These are phyloP conservation scores for Litsea cubeba DNA, from an alignment of 164 flowering plant species.

Conservation along the genomic window DNA sequence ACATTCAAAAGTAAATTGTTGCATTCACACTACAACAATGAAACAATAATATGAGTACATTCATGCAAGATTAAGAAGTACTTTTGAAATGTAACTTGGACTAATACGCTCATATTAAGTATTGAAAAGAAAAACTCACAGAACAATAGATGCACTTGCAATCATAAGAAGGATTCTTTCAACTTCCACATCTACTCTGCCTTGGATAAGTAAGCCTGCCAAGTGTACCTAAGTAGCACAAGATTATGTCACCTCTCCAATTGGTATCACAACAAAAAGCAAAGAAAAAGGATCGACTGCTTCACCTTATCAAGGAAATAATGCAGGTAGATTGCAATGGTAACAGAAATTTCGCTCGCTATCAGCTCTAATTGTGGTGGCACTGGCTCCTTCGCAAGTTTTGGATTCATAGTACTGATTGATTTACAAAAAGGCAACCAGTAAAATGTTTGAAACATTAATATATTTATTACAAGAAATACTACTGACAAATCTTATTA, in stretches of 20 bases:
- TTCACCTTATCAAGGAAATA: conserved; percentile 49
- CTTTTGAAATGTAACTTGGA: too few species aligned
- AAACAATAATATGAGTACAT: too few species aligned
- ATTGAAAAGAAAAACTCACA: conserved; percentile 38
- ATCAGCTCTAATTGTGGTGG: conserved; percentile 69
- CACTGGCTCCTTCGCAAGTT: conserved; percentile 70
- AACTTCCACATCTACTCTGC: conserved; percentile 31
- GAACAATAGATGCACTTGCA: conserved; percentile 77
- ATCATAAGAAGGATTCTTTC: conserved; percentile 51
- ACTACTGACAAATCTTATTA: background rate
- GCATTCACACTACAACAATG: too few species aligned
- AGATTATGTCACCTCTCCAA: conserved; percentile 1
- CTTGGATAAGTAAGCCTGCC: conserved; percentile 36
- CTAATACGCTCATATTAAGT: background rate
- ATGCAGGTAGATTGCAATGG: conserved; percentile 55
- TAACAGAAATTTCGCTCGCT: conserved; percentile 51
- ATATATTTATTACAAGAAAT: conserved; percentile 1
- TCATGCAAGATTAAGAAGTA: too few species aligned
- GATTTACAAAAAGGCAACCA: background rate
- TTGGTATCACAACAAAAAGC: background rate
- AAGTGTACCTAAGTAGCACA: conserved; percentile 10
- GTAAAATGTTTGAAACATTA: background rate
- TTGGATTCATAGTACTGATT: conserved; percentile 82
- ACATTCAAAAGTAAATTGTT: too few species aligned
- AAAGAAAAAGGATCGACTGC: background rate